Percentiles rank a stretch among this genome's conserved stretches.
phyloP scores from a whole-genome alignment of 2,329 filamentous ascomycete genomes.

The Pestalotiopsis sp. region DNA sequence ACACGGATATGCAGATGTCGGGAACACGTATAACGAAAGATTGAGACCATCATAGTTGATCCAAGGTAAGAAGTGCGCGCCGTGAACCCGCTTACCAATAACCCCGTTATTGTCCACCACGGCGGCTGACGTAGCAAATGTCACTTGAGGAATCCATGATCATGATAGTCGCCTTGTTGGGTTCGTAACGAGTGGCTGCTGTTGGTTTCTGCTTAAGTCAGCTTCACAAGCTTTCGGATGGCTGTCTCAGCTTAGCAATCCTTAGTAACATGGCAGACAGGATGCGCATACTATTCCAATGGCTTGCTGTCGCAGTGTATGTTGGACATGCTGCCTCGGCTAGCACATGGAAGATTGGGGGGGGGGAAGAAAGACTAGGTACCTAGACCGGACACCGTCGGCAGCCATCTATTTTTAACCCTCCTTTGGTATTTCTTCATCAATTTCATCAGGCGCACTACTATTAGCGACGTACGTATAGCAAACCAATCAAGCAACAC shows the following conservation, averaged over 20 bases:
- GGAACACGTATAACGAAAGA: background rate
- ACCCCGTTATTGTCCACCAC: background rate
- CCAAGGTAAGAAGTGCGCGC: background rate
- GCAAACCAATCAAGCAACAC: background rate
- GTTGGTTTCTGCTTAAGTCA: constrained; percentile 2
- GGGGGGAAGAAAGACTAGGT: no score
- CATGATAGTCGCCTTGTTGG: background rate
- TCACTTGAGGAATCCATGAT: background rate
- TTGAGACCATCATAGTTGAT: background rate
- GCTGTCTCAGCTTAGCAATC: background rate
- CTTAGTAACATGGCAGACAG: background rate
- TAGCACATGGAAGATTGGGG: background rate
- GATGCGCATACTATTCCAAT: background rate
- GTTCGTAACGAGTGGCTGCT: background rate
- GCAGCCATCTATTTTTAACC: background rate
- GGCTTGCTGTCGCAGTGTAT: background rate
- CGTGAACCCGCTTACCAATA: background rate
- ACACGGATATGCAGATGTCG: background rate
- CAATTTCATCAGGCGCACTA: background rate
- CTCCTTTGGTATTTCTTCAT: background rate
- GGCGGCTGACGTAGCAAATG: background rate
- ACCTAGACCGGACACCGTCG: background rate
- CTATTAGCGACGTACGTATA: background rate
- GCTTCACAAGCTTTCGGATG: background rate
- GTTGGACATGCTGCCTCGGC: background rate